Percentiles rank a stretch among this genome's conserved stretches.
These are phyloP conservation scores for Mycena olivaceomarginata DNA, from an alignment of 768 basidiomycete species.

Conservation along the genomic window DNA sequence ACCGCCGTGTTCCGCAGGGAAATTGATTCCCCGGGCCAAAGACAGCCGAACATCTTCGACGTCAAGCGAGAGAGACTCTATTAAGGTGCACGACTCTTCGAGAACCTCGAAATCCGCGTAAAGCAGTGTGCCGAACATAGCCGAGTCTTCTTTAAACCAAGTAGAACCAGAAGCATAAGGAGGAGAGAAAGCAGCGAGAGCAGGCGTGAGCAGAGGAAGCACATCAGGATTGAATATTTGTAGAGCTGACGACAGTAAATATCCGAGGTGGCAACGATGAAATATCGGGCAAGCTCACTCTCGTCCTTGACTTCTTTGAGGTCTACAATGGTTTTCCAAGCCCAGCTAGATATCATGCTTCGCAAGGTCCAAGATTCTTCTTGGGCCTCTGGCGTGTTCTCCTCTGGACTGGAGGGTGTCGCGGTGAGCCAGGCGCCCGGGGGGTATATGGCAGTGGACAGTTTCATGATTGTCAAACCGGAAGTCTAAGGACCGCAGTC, in stretches of 20 bases:
- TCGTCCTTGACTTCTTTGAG: slow-evolving; percentile 85
- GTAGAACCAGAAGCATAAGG: slow-evolving; percentile 64
- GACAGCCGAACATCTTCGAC: slow-evolving; percentile 85
- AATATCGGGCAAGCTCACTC: slow-evolving; percentile 61
- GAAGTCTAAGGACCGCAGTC: slow-evolving; percentile 83
- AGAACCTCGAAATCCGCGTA: slow-evolving; percentile 83
- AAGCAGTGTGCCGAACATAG: slow-evolving; percentile 67
- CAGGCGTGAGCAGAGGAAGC: slow-evolving; percentile 76
- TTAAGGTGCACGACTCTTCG: slow-evolving; percentile 83
- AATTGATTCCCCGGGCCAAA: slow-evolving; percentile 79
- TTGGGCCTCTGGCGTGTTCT: slow-evolving; percentile 48
- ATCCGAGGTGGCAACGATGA: slow-evolving; percentile 2
- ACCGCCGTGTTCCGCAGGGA: slow-evolving; percentile 73
- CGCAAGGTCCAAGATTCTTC: slow-evolving; percentile 82
- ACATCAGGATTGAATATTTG: slow-evolving; percentile 78
- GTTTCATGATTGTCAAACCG: slow-evolving; percentile 78
- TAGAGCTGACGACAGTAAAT: slow-evolving; percentile 59
- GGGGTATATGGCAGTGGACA: slow-evolving; percentile 84
- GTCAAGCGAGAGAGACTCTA: slow-evolving; percentile 88
- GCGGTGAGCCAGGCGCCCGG: slow-evolving; percentile 76
- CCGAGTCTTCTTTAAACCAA: slow-evolving; percentile 61
- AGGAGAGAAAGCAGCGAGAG: slow-evolving; percentile 77
- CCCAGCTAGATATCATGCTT: slow-evolving; percentile 81
- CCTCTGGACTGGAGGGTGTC: slow-evolving; percentile 44
- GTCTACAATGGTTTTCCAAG: slow-evolving; percentile 85